Conservation (phyloP, 2,329 filamentous ascomycete species). For the Microcyclosporella mali region DNA sequence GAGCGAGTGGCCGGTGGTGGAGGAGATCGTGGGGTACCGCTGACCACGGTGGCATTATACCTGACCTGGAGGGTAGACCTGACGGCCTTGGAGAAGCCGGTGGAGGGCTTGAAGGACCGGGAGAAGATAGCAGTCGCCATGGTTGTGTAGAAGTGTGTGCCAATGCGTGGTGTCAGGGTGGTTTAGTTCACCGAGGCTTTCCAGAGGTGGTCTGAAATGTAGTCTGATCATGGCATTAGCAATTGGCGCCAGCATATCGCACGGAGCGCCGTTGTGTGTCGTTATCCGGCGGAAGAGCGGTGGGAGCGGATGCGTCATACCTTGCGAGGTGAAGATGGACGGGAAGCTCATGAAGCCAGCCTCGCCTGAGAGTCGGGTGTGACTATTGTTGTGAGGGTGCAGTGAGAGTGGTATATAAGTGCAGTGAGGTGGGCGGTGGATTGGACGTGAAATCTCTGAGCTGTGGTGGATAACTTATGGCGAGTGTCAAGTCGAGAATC, state of each 20-base stretch:
- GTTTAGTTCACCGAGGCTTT: constrained; percentile 59
- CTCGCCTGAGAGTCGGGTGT: neutral
- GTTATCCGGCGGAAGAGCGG: constrained; percentile 10
- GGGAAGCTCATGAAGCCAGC: constrained; percentile 8
- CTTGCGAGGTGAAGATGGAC: constrained; percentile 5
- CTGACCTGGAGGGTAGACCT: constrained; percentile 42
- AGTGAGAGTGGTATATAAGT: neutral
- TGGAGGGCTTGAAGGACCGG: constrained; percentile 49
- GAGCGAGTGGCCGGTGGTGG: constrained; percentile 44
- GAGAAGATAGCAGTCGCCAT: constrained; percentile 47
- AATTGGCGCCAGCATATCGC: neutral
- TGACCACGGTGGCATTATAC: constrained; percentile 58
- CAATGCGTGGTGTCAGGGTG: constrained; percentile 20
- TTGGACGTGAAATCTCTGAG: neutral
- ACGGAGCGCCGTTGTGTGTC: neutral
- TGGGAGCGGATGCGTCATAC: constrained; percentile 4
- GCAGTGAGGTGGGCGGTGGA: neutral
- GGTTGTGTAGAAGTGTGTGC: constrained; percentile 18
- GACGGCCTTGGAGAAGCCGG: constrained; percentile 41
- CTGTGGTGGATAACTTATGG: neutral
- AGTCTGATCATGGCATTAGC: constrained; percentile 38
- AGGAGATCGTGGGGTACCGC: constrained; percentile 63
- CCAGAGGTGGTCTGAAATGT: constrained; percentile 66
- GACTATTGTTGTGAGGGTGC: constrained; percentile 3
- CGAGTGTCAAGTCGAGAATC: no score